phyloP scores from a whole-genome alignment of 202 grass and related monocot genomes.

The Elaeis oleifera region DNA sequence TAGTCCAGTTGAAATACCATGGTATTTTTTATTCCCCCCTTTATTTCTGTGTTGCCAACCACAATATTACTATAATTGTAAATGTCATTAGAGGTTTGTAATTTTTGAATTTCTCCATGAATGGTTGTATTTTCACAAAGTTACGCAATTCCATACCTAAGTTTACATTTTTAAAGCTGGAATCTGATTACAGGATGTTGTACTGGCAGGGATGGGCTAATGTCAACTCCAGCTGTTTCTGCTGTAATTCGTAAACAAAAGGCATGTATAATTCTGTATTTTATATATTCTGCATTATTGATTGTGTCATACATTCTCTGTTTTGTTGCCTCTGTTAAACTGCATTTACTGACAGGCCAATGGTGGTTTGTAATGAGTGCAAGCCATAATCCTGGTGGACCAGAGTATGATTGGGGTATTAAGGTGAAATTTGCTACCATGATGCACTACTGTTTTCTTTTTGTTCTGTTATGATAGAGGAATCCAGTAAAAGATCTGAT shows the following conservation, averaged over 20 bases:
- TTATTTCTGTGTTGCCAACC: too few species aligned
- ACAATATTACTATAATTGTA: too few species aligned
- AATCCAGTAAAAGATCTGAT: neutral
- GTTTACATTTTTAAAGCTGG: too few species aligned
- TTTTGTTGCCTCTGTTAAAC: constrained; percentile 8
- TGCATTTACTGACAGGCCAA: constrained; percentile 47
- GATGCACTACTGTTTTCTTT: neutral
- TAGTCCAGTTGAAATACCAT: too few species aligned
- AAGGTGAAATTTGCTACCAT: constrained; percentile 38
- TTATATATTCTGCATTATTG: constrained; percentile 12
- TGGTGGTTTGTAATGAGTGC: constrained; percentile 95
- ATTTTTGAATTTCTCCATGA: too few species aligned
- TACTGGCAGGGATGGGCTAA: constrained; percentile 45
- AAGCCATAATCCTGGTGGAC: constrained; percentile 94
- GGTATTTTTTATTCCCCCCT: too few species aligned
- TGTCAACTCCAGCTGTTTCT: constrained; percentile 88
- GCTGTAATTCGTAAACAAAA: constrained; percentile 77
- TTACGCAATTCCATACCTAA: neutral
- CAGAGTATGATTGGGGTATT: constrained; percentile 84
- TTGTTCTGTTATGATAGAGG: neutral
- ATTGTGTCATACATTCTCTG: neutral
- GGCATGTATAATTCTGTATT: constrained; percentile 25
- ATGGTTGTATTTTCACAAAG: neutral
- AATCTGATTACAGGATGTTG: constrained; percentile 8
- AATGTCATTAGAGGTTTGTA: too few species aligned